Evolutionary conservation across 305 asterid genomes (phyloP).

Genomic region (Petunia hybrid): DNA sequence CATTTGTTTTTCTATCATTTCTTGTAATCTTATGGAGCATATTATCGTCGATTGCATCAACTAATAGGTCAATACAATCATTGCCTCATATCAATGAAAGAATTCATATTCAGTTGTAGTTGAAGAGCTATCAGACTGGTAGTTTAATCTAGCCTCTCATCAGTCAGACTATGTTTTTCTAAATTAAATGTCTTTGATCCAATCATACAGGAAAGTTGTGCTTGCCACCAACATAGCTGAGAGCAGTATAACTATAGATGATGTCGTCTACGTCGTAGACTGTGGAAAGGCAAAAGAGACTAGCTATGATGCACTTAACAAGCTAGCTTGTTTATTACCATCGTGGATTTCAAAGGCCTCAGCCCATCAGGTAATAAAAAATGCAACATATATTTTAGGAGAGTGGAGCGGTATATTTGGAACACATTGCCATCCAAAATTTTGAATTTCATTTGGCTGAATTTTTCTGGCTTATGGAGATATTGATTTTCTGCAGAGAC

Average conservation of each 20-base stretch:
- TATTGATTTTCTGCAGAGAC: conserved; percentile 62
- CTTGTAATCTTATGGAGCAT: neutral
- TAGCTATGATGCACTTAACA: conserved; percentile 95
- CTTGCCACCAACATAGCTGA: conserved; percentile 97
- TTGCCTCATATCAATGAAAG: neutral
- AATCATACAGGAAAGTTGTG: conserved; percentile 79
- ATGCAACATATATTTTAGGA: conserved; percentile 3
- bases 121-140: neutral
- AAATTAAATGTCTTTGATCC: neutral
- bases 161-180: neutral
- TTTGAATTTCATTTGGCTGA: neutral
- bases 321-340: conserved; percentile 89
- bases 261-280: conserved; percentile 92
- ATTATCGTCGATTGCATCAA: neutral
- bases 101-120: neutral
- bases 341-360: conserved; percentile 99
- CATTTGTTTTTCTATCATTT: conserved; percentile 18
- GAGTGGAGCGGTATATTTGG: conserved; percentile 17
- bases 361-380: conserved; percentile 79
- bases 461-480: conserved; percentile 32
- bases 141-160: neutral
- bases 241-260: conserved; percentile 98
- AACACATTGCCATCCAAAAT: neutral
- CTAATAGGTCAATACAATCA: conserved; percentile 1
- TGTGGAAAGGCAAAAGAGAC: conserved; percentile 99